Base-by-base conservation (phyloP, 2,329 filamentous ascomycete genomes). In the Monilinia fructicola region DNA sequence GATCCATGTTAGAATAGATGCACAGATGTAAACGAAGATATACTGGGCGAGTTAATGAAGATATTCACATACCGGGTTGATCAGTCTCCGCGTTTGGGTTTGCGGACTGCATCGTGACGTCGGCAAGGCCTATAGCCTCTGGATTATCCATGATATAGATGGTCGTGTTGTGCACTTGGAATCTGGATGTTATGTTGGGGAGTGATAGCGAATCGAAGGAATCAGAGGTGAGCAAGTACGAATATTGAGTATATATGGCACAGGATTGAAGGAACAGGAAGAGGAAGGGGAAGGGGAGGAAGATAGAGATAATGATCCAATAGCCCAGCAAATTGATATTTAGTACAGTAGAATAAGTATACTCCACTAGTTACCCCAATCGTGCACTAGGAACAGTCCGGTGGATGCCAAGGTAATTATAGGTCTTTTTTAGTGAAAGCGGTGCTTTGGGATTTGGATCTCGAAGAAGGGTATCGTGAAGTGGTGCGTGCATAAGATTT, bases 401-500 rank as follows among this genome's bases (percentile, higher is more conserved):
- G 46, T 31, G 28, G 26, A 16, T 9, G 38, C 54, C 35, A 42
- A 28, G 40, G 28, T 38, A 14, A 60, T 38, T 28, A 50, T 26
- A 35, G 16, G 40, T 42, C 7, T 48, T 28, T 23, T 28, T 23
- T 42, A 44, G 35, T 40, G 44, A 28, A 38, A 35, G 21, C 28
- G 9, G 21, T 9, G 5, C 6, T 60, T 46, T 48, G 28, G 38
- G n/a, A 16, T 48, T 60, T 48, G 42, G 12, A 60, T 18, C 44
- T 48, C 6, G 26, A 59, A 18, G 44, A 48, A 35, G 56, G 28
- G 44, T 38, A 60, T 48, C 44, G 44, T 26, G 56, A 60, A 38
- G 38, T 60, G 42, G 42, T 60, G 28, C 56, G 56, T 60, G 56
- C 56, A 48, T 60, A 23, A 60, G 16, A 59, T 23, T 48, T 18